phyloP scores from a whole-genome alignment of 257 asterid species.

The Capsicum chinense region DNA sequence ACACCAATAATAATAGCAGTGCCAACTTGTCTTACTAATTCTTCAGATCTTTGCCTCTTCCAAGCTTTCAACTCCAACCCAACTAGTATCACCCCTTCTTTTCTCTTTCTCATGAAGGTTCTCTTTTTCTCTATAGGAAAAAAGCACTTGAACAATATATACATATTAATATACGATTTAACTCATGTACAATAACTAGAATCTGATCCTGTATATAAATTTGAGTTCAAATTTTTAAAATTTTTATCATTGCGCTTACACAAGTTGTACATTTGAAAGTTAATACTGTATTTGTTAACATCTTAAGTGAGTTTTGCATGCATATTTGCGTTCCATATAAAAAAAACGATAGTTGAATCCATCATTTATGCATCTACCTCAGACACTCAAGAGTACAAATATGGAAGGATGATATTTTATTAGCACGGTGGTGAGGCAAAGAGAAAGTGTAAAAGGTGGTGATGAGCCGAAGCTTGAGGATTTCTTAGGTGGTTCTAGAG shows the following conservation, averaged over 20 bases:
- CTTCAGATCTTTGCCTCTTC: conserved; percentile 48
- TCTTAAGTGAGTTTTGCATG: neutral
- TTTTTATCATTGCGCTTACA: no score
- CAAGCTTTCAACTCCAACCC: conserved; percentile 49
- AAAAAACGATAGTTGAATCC: no score
- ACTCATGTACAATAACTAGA: neutral
- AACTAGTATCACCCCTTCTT: conserved; percentile 14
- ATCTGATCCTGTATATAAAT: no score
- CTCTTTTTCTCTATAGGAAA: neutral
- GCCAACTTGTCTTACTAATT: conserved; percentile 18
- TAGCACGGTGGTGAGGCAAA: conserved; percentile 34
- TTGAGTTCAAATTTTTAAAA: no score
- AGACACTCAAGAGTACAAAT: neutral
- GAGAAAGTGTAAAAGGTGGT: conserved; percentile 38
- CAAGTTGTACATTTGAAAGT: no score
- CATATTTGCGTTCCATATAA: neutral
- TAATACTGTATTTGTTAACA: no score
- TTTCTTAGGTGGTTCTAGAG: conserved; percentile 38
- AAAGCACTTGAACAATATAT: neutral
- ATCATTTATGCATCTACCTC: neutral
- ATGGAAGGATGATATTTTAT: conserved; percentile 10
- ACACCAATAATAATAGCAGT: neutral
- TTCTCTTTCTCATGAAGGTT: neutral
- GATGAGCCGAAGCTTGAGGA: conserved; percentile 71
- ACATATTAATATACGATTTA: neutral